A percentile compares a stretch with the other conserved stretches of the same genome.
These are phyloP conservation scores for Aegilops bicornis DNA, from an alignment of 176 grass and related monocot species.

Conservation along the genomic window DNA sequence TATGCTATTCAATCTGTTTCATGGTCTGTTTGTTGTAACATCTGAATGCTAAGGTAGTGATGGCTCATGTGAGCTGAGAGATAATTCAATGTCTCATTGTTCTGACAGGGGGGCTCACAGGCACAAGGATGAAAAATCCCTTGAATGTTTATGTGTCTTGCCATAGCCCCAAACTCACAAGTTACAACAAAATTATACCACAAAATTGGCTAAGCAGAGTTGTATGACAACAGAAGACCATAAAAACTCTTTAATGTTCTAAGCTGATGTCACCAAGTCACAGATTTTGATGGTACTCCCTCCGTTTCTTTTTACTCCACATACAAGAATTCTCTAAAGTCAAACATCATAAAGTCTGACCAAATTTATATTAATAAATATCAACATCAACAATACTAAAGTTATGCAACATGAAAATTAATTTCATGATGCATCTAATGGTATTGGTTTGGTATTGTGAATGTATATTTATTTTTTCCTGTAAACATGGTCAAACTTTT, in stretches of 20 bases:
- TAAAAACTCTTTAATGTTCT: neutral
- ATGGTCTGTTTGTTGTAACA: neutral
- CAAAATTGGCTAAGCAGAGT: neutral
- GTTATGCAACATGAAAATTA: too few relatives aligned
- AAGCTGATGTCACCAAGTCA: neutral
- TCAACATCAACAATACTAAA: too few relatives aligned
- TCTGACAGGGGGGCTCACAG: neutral
- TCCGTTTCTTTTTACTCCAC: too few relatives aligned
- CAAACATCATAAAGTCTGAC: too few relatives aligned
- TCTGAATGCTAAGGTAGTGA: neutral
- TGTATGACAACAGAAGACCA: neutral
- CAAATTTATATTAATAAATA: too few relatives aligned
- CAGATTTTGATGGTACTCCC: neutral
- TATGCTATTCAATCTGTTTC: neutral
- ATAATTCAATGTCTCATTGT: neutral
- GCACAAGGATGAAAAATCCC: neutral
- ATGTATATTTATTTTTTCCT: too few relatives aligned
- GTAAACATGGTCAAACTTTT: too few relatives aligned
- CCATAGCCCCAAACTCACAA: neutral
- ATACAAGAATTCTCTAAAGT: too few relatives aligned
- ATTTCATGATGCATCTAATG: too few relatives aligned
- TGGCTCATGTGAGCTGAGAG: neutral
- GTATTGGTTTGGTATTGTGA: too few relatives aligned
- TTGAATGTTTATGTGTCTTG: neutral
- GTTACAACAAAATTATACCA: neutral